Percentiles rank a stretch among this genome's conserved stretches.
These are phyloP conservation scores for Sclerotinia spermophila DNA, from an alignment of 2,329 filamentous ascomycete genomes.

Conservation along the genomic window DNA sequence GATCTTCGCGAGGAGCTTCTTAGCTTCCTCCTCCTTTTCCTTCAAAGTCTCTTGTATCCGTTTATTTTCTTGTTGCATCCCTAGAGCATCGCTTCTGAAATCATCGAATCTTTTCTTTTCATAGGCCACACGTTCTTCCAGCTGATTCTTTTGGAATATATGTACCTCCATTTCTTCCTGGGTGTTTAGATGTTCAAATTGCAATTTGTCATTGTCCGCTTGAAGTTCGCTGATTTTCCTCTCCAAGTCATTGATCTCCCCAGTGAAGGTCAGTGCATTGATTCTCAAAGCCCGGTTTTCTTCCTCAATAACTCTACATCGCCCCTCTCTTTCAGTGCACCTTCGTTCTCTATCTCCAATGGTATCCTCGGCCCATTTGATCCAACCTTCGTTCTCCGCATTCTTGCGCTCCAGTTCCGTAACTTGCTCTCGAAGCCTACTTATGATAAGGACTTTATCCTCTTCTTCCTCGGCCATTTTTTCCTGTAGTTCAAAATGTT, in stretches of 20 bases:
- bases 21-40: not conserved
- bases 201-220: not conserved
- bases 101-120: not conserved
- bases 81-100: not conserved
- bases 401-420: fast-evolving
- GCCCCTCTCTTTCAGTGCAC: not conserved
- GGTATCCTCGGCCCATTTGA: not conserved
- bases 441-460: not conserved
- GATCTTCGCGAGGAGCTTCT: not conserved
- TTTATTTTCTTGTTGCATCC: not conserved
- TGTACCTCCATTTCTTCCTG: not conserved
- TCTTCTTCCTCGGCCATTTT: not conserved
- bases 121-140: not conserved
- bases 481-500: not conserved
- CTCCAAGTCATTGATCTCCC: no score
- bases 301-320: not conserved
- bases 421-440: not conserved
- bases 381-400: not conserved
- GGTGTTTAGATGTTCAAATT: fast-evolving
- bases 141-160: no score
- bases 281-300: not conserved
- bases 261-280: fast-evolving
- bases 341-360: fast-evolving
- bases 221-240: not conserved
- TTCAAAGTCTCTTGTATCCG: not conserved